phyloP scores from a whole-genome alignment of 257 asterid genomes.

The Nicotiana attenuata region DNA sequence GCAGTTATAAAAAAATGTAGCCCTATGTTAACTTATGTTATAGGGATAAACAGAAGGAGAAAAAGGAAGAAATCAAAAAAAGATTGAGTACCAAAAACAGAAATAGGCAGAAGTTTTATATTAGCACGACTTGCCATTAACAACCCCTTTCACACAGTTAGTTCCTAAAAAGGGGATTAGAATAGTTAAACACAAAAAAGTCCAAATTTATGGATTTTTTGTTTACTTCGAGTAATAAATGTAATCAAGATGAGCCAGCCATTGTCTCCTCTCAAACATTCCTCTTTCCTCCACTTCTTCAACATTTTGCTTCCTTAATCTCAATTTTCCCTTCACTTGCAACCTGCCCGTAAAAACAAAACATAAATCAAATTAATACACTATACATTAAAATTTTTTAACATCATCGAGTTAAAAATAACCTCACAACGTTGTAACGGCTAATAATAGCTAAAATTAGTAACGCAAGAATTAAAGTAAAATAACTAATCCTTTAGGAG shows the following conservation, averaged over 20 bases:
- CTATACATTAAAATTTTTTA: no score
- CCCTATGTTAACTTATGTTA: no score
- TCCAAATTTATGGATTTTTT: background rate
- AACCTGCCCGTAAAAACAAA: constrained; percentile 7
- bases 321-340: constrained; percentile 2
- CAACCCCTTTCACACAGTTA: background rate
- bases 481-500: no score
- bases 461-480: background rate
- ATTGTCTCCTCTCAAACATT: constrained; percentile 34
- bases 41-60: background rate
- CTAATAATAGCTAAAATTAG: background rate
- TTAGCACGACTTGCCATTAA: background rate
- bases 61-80: no score
- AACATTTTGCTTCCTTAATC: constrained; percentile 25
- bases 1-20: no score
- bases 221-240: constrained; percentile 30
- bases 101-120: background rate
- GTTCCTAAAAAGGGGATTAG: background rate
- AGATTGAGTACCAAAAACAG: background rate
- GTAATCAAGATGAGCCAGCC: constrained; percentile 43
- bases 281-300: constrained; percentile 32
- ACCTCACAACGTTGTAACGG: background rate
- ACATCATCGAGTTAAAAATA: no score
- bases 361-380: background rate
- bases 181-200: background rate